Base-by-base conservation (phyloP, 495 filamentous ascomycete species). In the Xylaria intraflava region DNA sequence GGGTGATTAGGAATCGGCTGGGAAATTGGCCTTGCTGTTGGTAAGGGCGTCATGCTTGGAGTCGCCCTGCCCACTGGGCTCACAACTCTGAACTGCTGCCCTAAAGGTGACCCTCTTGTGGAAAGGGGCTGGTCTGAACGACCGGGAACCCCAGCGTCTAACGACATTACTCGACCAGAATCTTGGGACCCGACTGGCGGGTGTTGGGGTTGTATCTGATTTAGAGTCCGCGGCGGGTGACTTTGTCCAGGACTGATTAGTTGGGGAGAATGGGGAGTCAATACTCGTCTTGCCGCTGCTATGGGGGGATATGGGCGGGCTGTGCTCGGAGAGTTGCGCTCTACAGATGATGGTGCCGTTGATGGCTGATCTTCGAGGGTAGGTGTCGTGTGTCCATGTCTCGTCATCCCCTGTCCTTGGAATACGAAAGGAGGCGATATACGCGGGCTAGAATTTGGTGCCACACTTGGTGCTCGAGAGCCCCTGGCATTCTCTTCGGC, bases 231-330 rank as follows among this genome's bases (percentile, higher is more conserved):
- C n/a, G 71, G 65, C 35, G 75, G 75, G 6, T 71, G 71, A 24
- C 72, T 69, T 30, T 75, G 72, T 19, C 71, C 66, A 12, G 71
- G 36, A 51, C 73, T 72, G 12, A 67, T 64, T 12, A 78, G 72
- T 19, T 75, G 69, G 26, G 86, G 85, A 14, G 86, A 88, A 51
- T 75, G 75, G 19, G 86, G 85, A 30, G 81, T 84, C 59, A 87
- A 72, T n/a, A 83, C 75, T 49, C 76, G 75, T 44, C 82, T 76
- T 19, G 67, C 48, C 44, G 61, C 64, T 35, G 64, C 57, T 27
- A 73, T 56, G n/a, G 55, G 52, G 1, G 69, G 65, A 47, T 70
- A 64, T 60, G 70, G 56, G 53, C 71, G 41, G 68, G 67, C 48
- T 64, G 78, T 49, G 9, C 58, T 58, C 5, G 72, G 72, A 10